These are phyloP conservation scores for Aspergillus leporis DNA, from an alignment of 495 filamentous ascomycete genomes.

Conservation along the genomic window DNA sequence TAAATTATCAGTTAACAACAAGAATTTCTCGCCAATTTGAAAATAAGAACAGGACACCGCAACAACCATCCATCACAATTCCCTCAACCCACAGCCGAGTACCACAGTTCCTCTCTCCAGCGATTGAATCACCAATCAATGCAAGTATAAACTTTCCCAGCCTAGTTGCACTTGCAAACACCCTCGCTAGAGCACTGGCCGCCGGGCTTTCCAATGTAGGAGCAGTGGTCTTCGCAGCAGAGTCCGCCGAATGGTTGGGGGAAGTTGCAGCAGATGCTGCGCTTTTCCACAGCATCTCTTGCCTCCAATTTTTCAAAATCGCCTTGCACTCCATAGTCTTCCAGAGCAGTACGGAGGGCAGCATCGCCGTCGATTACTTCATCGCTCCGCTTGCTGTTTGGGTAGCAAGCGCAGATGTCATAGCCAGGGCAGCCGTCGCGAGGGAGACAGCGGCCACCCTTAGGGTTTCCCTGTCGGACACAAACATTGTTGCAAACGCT, in stretches of 20 bases:
- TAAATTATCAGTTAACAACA: no score
- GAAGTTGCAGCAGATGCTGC: constrained; percentile 3
- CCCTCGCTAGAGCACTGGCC: neutral
- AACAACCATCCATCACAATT: no score
- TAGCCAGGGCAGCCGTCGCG: neutral
- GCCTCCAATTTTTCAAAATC: neutral
- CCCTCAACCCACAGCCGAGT: no score
- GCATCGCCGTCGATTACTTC: neutral
- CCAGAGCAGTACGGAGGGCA: neutral
- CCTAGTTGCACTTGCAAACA: neutral
- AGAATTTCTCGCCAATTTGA: no score
- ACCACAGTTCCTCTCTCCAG: neutral
- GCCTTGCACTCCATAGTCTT: neutral
- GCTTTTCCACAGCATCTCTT: neutral
- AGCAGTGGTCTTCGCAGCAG: constrained; percentile 3
- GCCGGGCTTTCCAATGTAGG: neutral
- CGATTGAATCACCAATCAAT: neutral
- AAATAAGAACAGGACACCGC: no score
- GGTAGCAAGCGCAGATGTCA: constrained; percentile 2
- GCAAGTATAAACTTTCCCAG: neutral
- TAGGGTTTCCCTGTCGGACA: neutral
- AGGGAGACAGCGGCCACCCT: neutral
- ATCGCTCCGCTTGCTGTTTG: neutral
- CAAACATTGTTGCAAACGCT: neutral
- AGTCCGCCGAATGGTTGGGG: neutral